Evolutionary conservation across 2,329 filamentous ascomycete genomes (phyloP).

Genomic region (Chlorencoelia australis): DNA sequence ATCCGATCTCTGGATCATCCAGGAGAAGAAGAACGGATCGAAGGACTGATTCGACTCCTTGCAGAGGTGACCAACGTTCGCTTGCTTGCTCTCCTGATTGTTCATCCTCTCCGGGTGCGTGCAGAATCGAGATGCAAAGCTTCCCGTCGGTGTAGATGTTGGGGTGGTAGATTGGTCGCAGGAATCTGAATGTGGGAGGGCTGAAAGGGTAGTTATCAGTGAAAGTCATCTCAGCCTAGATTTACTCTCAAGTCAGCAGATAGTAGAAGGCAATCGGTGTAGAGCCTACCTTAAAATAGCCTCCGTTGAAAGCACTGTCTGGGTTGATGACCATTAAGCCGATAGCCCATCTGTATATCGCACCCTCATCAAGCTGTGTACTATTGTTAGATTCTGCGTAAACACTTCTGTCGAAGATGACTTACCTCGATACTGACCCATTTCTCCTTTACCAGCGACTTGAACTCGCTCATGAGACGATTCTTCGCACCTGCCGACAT

Average conservation of each 20-base stretch:
- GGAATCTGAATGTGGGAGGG: constrained; percentile 82
- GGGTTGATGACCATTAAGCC: constrained; percentile 88
- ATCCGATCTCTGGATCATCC: constrained; percentile 88
- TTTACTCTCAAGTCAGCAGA: neutral
- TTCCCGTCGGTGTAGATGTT: constrained; percentile 89
- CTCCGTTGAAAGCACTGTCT: constrained; percentile 84
- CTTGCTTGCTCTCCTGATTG: constrained; percentile 84
- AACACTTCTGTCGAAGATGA: neutral
- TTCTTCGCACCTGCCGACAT: constrained; percentile 50
- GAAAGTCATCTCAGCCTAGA: constrained; percentile 73
- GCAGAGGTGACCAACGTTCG: constrained; percentile 89
- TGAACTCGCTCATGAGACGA: constrained; percentile 82
- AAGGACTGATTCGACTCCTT: constrained; percentile 89
- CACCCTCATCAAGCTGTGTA: constrained; percentile 53
- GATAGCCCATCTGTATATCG: constrained; percentile 79
- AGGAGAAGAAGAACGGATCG: constrained; percentile 86
- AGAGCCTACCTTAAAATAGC: constrained; percentile 63
- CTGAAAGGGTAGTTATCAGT: constrained; percentile 80
- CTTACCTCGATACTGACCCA: constrained; percentile 85
- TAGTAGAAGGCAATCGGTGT: neutral
- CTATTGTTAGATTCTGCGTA: constrained; percentile 8
- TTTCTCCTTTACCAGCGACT: constrained; percentile 73
- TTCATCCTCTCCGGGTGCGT: constrained; percentile 81
- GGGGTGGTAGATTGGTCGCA: constrained; percentile 72
- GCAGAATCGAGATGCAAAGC: constrained; percentile 93